phyloP scores from a whole-genome alignment of 1,139 yeast species.

The Maudiozyma humilis region DNA sequence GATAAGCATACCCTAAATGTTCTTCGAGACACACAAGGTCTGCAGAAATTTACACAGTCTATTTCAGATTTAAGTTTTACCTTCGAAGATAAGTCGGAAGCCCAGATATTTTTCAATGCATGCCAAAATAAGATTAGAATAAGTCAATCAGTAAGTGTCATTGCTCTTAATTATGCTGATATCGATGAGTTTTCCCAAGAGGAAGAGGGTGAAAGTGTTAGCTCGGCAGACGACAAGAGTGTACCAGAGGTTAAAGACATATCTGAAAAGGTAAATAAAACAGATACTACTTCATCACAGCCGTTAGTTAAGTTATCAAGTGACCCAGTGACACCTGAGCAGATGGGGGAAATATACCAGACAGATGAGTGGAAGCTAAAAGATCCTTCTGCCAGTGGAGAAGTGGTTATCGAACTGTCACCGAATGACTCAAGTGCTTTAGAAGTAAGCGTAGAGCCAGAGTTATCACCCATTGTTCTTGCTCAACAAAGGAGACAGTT shows the following conservation, averaged over 20 bases:
- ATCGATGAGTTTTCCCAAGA: constrained; percentile 4
- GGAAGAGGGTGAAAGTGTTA: background rate
- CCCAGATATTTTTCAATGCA: background rate
- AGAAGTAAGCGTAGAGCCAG: background rate
- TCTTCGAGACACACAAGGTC: background rate
- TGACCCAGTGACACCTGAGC: too few relatives aligned
- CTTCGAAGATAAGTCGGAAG: constrained; percentile 3
- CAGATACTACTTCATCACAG: too few relatives aligned
- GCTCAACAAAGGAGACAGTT: constrained; percentile 21
- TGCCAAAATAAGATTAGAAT: constrained; percentile 14
- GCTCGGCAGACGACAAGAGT: background rate
- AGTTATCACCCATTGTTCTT: constrained; percentile 21
- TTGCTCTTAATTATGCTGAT: constrained; percentile 14
- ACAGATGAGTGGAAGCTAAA: too few relatives aligned
- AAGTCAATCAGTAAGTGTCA: constrained; percentile 21
- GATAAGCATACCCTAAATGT: constrained; percentile 6
- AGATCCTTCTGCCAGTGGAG: background rate
- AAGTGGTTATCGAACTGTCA: background rate
- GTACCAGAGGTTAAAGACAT: background rate
- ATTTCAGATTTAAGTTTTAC: constrained; percentile 15
- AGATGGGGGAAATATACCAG: too few relatives aligned
- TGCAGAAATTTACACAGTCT: constrained; percentile 6
- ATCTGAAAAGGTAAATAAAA: background rate
- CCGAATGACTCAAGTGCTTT: background rate
- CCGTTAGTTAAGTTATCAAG: too few relatives aligned